These are phyloP conservation scores for Dalbergia cultrata DNA, from an alignment of 306 rosid genomes.

Conservation along the genomic window DNA sequence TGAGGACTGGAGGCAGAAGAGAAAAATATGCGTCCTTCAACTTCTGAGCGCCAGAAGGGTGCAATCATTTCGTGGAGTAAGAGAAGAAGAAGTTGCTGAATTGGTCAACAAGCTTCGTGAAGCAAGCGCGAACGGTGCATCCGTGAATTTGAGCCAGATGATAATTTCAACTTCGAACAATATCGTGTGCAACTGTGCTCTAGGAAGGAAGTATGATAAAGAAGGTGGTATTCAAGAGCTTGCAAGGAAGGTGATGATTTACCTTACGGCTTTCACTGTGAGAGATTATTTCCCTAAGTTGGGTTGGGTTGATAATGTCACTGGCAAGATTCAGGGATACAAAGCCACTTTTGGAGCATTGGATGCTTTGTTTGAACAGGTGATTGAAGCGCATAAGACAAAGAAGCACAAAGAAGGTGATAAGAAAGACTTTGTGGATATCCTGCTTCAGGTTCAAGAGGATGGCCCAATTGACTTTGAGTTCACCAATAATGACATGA, in stretches of 20 bases:
- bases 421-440: constrained; percentile 46
- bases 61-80: neutral
- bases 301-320: constrained; percentile 51
- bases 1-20: constrained; percentile 51
- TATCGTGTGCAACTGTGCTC: constrained; percentile 38
- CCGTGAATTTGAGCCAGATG: constrained; percentile 47
- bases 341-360: constrained; percentile 36
- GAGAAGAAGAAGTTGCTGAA: constrained; percentile 51
- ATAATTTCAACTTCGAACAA: constrained; percentile 20
- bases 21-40: constrained; percentile 34
- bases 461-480: constrained; percentile 14
- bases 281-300: constrained; percentile 52
- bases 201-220: constrained; percentile 41
- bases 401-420: neutral
- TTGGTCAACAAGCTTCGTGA: constrained; percentile 42
- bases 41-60: constrained; percentile 45
- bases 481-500: constrained; percentile 43
- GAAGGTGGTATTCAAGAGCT: constrained; percentile 1
- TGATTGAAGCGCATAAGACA: constrained; percentile 30
- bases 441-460: constrained; percentile 43
- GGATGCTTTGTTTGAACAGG: constrained; percentile 44
- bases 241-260: constrained; percentile 36
- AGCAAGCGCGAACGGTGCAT: neutral
- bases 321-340: constrained; percentile 32
- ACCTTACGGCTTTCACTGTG: constrained; percentile 32